Evolutionary conservation across 2,329 filamentous ascomycete genomes (phyloP), one percentile per base, ranked within the genome.

Genomic region (Calonectria crousiana): DNA sequence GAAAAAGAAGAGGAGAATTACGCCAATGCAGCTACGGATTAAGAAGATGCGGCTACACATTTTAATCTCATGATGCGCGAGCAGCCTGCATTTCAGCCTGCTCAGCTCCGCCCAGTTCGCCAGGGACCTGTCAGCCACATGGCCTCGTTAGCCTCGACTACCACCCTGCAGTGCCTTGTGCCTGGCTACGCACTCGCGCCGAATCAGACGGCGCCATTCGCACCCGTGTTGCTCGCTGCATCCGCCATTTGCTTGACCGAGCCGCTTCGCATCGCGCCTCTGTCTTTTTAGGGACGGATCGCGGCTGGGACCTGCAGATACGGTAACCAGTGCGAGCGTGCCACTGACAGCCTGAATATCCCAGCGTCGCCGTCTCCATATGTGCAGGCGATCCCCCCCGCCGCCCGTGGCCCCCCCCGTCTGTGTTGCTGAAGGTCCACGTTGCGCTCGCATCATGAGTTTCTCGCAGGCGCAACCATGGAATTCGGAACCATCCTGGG

Each of bases 171-270:
- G 34, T 13, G 56, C 34, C 16, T 62, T 11, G 32, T 41, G 23
- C 34, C 34, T 36, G 14, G 34, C 11, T 34, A 8, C 16, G 6
- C 44, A 14, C 13, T 26, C 16, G 44, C 70, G 34, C 62, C 73
- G 56, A 74, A 74, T 74, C 73, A 74, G 28, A 73, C 20, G 30
- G 16, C 56, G n/a, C n/a, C 62, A 65, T 69, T 60, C 3, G 16
- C 28, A 65, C 70, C 13, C 73, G 73, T 74, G 73, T 23, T 28
- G 30, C 32, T 9, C 36, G 18, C 41, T n/a, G 41, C 41, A 44
- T 20, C 28, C n/a, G 5, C 41, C 41, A 65, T 49, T 65, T 49
- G 60, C n/a, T 23, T 49, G 6, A 10, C 18, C 8, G 6, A 14
- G 8, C 60, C 30, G 26, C 16, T 3, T 26, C 18, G 38, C 38